Conservation (phyloP, 148 eudicot genomes). For the Dianthus caryophyllus region DNA sequence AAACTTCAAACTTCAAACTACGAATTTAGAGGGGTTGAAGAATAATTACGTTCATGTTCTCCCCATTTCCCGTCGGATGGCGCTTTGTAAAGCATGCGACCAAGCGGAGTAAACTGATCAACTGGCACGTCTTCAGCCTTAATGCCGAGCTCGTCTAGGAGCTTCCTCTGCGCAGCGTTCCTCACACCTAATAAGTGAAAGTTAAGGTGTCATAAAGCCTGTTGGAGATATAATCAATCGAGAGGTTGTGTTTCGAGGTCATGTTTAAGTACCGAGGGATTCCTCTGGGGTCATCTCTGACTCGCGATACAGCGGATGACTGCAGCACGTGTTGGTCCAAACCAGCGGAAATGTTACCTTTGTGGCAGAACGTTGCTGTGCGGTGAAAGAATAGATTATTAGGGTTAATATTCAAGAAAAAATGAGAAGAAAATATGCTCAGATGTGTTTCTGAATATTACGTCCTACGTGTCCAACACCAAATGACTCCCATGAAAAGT, state of each 20-base stretch:
- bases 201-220: neutral
- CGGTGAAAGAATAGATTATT: neutral
- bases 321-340: conserved; percentile 98
- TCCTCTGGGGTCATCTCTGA: conserved; percentile 77
- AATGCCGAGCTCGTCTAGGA: conserved; percentile 89
- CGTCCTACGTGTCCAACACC: neutral
- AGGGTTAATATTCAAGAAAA: neutral
- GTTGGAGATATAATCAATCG: neutral
- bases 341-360: conserved; percentile 96
- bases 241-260: neutral
- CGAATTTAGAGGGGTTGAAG: neutral
- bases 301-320: conserved; percentile 85
- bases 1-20: too few relatives aligned
- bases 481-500: too few relatives aligned
- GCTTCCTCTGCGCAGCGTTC: conserved; percentile 97
- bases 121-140: conserved; percentile 88
- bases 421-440: too few relatives aligned
- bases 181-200: conserved; percentile 59
- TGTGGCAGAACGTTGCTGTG: conserved; percentile 91
- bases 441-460: too few relatives aligned
- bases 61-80: conserved; percentile 99
- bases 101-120: conserved; percentile 77
- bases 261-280: conserved; percentile 47
- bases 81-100: conserved; percentile 94
- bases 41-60: conserved; percentile 78